Base-by-base conservation (phyloP, 2,329 filamentous ascomycete species). In the Cordyceps sp. region DNA sequence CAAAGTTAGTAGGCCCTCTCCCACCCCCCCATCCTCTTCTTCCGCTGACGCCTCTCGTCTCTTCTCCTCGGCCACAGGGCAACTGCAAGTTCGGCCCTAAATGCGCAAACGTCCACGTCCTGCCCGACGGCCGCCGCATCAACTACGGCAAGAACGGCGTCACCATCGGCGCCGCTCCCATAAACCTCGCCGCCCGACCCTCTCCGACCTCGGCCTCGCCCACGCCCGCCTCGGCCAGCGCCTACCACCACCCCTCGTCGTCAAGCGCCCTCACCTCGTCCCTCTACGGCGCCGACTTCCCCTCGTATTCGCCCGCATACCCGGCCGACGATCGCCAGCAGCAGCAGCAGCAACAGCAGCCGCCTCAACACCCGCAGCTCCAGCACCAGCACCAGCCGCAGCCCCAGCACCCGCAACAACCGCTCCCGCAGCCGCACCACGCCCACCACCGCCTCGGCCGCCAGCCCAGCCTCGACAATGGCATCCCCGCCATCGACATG, bases 11-110 rank as follows among this genome's bases (percentile, higher is more conserved):
- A n/a, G n/a, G n/a, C n/a, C n/a, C n/a, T 33, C 9, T 17, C 12
- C 20, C 15, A 6, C 3, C 5, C 4, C 15, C 12, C 5, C 13
- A n/a, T 6, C n/a, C 25, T 3, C 24, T 6, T 10, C 15, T n/a
- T 12, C 14, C 8, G 15, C 18, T 15, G 10, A 8, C 5, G 5
- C 7, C 17, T n/a, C 22, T 21, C 10, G 27, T 37, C 36, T 27
- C 36, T 33, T 25, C 26, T 12, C 14, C 10, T 25, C 22, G 10
- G 9, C 13, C 10, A 23, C 35, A 94, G 84, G 90, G 90, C 43
- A 94, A 94, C 58, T 98, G 90, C 74, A 96, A 96, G 57, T 98
- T 96, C 54, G 90, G 90, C 39, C 81, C 84, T 40, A 96, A 96
- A 59, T 98, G 90, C 64, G 88, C 88, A 49, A 83, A 96, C 50